These are phyloP conservation scores for Lecanosticta acicola DNA, from an alignment of 2,329 filamentous ascomycete genomes.

Conservation along the genomic window DNA sequence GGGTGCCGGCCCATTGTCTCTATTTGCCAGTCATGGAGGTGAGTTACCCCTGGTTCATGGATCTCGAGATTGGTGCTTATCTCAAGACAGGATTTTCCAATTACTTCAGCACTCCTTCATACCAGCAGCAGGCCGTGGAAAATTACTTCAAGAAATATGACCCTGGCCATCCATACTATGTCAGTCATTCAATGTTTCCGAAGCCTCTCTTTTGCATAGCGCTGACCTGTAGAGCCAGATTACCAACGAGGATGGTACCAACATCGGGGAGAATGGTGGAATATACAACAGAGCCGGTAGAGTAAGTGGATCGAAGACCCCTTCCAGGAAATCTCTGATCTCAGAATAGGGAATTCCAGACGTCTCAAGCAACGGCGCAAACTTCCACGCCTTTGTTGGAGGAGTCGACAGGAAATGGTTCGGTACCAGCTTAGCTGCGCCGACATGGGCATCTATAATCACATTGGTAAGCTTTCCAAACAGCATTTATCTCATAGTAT, in stretches of 20 bases:
- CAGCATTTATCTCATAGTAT: not conserved
- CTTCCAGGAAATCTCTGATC: not conserved
- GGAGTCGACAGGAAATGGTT: conserved; percentile 28
- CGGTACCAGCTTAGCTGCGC: conserved; percentile 46
- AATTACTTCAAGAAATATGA: conserved; percentile 28
- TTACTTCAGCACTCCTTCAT: conserved; percentile 42
- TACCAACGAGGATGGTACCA: conserved; percentile 6
- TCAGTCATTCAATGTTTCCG: too few relatives aligned
- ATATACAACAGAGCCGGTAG: conserved; percentile 26
- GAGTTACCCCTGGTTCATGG: too few relatives aligned
- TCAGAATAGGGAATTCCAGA: conserved; percentile 31
- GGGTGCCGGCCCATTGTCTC: not conserved
- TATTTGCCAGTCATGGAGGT: not conserved
- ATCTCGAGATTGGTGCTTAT: too few relatives aligned
- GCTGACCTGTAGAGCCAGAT: not conserved
- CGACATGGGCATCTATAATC: conserved; percentile 43
- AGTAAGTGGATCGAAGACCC: conserved; percentile 20
- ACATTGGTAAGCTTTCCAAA: conserved; percentile 35
- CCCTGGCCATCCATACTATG: conserved; percentile 20
- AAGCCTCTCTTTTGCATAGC: conserved; percentile 2
- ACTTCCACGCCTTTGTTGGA: conserved; percentile 38
- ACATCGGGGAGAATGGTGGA: conserved; percentile 9
- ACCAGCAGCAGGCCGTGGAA: conserved; percentile 37
- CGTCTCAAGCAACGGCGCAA: conserved; percentile 28
- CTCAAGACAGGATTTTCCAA: conserved; percentile 50